These are phyloP conservation scores for Leucocoprinus leucothites DNA, from an alignment of 768 basidiomycete species.

Conservation along the genomic window DNA sequence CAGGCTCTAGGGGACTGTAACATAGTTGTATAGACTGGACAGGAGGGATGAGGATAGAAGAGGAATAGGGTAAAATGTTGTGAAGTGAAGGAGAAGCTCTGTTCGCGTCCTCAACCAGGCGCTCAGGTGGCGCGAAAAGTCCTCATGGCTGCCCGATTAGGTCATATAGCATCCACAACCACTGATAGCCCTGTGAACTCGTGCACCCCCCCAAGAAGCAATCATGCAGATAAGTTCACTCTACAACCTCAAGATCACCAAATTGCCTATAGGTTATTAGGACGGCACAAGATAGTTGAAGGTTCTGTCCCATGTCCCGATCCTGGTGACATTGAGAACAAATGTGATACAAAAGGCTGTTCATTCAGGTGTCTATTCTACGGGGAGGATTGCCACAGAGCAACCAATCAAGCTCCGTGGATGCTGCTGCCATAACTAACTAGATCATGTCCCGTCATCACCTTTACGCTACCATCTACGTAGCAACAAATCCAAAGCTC, in stretches of 20 bases:
- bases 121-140: slow-evolving; percentile 2
- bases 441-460: neutral
- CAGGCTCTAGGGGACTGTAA: neutral
- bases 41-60: neutral
- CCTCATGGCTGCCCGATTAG: slow-evolving; percentile 5
- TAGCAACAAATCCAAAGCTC: neutral
- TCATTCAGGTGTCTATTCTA: neutral
- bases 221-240: too few relatives aligned
- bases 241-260: too few relatives aligned
- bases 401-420: neutral
- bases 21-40: slow-evolving; percentile 2
- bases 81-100: neutral
- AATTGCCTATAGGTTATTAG: too few relatives aligned
- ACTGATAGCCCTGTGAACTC: neutral
- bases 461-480: neutral
- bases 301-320: too few relatives aligned
- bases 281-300: too few relatives aligned
- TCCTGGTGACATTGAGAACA: neutral
- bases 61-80: neutral
- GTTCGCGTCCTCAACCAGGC: slow-evolving; percentile 2
- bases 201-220: neutral
- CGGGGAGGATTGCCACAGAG: neutral
- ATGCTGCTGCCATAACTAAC: neutral
- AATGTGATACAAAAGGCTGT: neutral
- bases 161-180: slow-evolving; percentile 2